Evolutionary conservation across 176 grass and related monocot species (phyloP).

Genomic region (Oryza glumipatula): DNA sequence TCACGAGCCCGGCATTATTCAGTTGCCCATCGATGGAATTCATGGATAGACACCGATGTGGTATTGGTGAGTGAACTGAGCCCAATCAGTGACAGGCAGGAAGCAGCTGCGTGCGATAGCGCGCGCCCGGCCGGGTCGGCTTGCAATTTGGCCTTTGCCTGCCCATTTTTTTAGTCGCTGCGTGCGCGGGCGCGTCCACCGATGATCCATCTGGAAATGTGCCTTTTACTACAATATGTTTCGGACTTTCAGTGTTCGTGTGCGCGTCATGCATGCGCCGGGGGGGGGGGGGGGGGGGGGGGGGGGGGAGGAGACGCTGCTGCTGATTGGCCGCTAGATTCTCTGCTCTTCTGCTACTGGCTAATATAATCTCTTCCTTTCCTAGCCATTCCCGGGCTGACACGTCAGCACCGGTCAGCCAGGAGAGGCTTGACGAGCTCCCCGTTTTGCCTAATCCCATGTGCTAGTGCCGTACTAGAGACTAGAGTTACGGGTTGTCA

Average conservation of each 20-base stretch:
- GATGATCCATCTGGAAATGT: conserved; percentile 35
- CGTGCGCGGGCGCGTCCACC: conserved; percentile 22
- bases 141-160: too few species aligned
- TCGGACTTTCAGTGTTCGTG: background rate
- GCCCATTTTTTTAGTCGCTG: background rate
- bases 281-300: too few species aligned
- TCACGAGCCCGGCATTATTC: conserved; percentile 55
- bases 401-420: background rate
- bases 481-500: background rate
- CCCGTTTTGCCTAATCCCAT: background rate
- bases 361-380: background rate
- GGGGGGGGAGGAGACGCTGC: background rate
- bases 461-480: background rate
- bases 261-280: conserved; percentile 11
- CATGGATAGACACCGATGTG: conserved; percentile 12
- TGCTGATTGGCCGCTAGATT: background rate
- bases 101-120: background rate
- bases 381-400: background rate
- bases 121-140: background rate
- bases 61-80: conserved; percentile 13
- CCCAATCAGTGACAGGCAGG: conserved; percentile 33
- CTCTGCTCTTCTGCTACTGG: background rate
- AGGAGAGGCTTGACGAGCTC: background rate
- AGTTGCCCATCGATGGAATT: background rate
- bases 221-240: conserved; percentile 11